phyloP scores from a whole-genome alignment of 1,284 basidiomycete species.

The Cryptococcus sp. region DNA sequence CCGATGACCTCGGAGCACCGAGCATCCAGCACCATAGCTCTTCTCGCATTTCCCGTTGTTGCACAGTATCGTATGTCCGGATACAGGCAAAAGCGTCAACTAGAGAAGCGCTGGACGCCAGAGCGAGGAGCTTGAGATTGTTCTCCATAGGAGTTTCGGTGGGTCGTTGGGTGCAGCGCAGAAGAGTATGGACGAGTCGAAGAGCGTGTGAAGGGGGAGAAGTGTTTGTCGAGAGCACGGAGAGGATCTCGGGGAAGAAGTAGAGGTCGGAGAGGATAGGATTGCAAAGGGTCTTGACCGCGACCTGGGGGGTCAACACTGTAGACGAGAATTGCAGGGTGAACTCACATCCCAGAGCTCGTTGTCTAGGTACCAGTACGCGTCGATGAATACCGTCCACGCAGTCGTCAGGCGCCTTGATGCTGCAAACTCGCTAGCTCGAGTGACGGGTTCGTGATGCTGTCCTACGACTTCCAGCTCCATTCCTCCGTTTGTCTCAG shows the following conservation, averaged over 20 bases:
- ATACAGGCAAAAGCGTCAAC: conserved; percentile 25
- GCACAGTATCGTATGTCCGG: conserved; percentile 6
- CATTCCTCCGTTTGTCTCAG: conserved; percentile 1
- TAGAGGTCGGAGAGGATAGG: conserved; percentile 36
- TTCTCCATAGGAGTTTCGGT: conserved; percentile 10
- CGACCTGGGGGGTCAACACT: conserved; percentile 11
- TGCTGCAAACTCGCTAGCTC: conserved; percentile 33
- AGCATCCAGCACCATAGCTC: conserved; percentile 36
- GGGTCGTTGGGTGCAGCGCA: conserved; percentile 12
- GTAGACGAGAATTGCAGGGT: neutral
- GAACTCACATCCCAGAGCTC: conserved; percentile 27
- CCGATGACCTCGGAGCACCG: conserved; percentile 24
- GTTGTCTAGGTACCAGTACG: conserved; percentile 41
- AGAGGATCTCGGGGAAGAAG: conserved; percentile 33
- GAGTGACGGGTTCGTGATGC: too few species aligned
- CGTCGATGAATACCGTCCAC: conserved; percentile 38
- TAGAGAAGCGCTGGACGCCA: conserved; percentile 21
- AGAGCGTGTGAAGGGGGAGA: conserved; percentile 27
- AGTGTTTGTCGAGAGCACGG: conserved; percentile 26
- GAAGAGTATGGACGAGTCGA: conserved; percentile 24
- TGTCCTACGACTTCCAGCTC: neutral
- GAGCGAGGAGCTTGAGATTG: conserved; percentile 21
- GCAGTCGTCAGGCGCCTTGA: conserved; percentile 27
- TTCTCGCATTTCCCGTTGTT: conserved; percentile 17
- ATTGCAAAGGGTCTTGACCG: conserved; percentile 25